A percentile compares a stretch with the other conserved stretches of the same genome.
These are phyloP conservation scores for Erythrophleum ivorense DNA, from an alignment of 331 rosid species.

Conservation along the genomic window DNA sequence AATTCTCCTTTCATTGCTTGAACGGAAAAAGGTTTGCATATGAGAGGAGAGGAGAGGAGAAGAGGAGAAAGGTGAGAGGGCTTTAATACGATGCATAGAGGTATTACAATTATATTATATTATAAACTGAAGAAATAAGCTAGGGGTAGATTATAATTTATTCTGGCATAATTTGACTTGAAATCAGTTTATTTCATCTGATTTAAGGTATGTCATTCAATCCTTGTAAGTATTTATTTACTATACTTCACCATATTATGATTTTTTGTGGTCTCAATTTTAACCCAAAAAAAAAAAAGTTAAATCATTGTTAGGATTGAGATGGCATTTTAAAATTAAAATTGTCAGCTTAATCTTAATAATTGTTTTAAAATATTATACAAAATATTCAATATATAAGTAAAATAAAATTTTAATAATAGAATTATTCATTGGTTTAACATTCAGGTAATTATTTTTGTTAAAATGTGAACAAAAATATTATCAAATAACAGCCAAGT, in stretches of 20 bases:
- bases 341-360: not conserved
- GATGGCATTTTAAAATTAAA: not conserved
- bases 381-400: too few relatives aligned
- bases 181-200: not conserved
- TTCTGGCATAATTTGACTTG: not conserved
- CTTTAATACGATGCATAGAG: slow-evolving; percentile 11
- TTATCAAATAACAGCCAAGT: too few relatives aligned
- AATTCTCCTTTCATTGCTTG: slow-evolving; percentile 58
- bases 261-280: not conserved
- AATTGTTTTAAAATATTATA: too few relatives aligned
- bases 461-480: too few relatives aligned
- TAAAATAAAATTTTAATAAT: too few relatives aligned
- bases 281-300: too few relatives aligned
- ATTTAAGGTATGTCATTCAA: not conserved
- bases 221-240: not conserved
- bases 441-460: too few relatives aligned
- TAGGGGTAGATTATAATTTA: slow-evolving; percentile 11
- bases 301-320: not conserved
- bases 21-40: not conserved
- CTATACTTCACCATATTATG: not conserved
- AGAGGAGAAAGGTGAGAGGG: slow-evolving; percentile 4
- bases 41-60: not conserved
- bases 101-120: slow-evolving; percentile 1
- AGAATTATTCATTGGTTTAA: too few relatives aligned
- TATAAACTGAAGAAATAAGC: slow-evolving; percentile 34